These are phyloP conservation scores for Vachellia collinsii DNA, from an alignment of 306 rosid species.

Conservation along the genomic window DNA sequence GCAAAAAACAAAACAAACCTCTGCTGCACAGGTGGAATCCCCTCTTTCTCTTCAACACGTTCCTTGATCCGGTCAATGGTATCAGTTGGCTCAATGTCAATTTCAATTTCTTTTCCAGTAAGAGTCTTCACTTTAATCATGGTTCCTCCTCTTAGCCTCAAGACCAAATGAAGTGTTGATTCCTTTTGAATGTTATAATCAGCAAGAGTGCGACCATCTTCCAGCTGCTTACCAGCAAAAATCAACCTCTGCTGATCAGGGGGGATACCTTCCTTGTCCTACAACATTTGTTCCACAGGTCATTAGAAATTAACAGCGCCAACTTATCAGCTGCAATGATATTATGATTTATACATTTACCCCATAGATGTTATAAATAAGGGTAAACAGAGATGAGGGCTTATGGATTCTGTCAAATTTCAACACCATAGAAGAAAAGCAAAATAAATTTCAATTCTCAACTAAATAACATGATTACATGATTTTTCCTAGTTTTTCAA, in stretches of 20 bases:
- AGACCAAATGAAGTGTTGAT: conserved; percentile 91
- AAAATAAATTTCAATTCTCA: neutral
- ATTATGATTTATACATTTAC: conserved; percentile 13
- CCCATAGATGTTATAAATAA: conserved; percentile 2
- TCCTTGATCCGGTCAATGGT: conserved; percentile 95
- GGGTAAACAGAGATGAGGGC: neutral
- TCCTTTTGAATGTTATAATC: conserved; percentile 97
- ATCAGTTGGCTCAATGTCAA: conserved; percentile 92
- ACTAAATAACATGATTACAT: neutral
- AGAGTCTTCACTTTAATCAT: conserved; percentile 99
- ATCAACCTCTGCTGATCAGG: conserved; percentile 97
- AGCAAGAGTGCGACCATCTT: conserved; percentile 96
- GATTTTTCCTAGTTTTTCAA: neutral
- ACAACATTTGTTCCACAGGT: conserved; percentile 29
- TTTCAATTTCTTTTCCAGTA: conserved; percentile 98
- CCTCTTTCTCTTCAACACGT: conserved; percentile 97
- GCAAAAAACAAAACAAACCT: conserved; percentile 51
- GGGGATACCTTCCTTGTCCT: conserved; percentile 99
- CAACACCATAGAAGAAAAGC: neutral
- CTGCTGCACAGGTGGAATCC: conserved; percentile 99
- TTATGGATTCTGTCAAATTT: conserved; percentile 10
- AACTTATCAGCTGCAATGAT: neutral
- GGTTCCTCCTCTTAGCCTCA: conserved; percentile 98
- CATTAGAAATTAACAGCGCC: conserved; percentile 1
- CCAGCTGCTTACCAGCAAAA: conserved; percentile 98